phyloP scores from a whole-genome alignment of 2,329 filamentous ascomycete genomes.

The Ceratocystis destructans region DNA sequence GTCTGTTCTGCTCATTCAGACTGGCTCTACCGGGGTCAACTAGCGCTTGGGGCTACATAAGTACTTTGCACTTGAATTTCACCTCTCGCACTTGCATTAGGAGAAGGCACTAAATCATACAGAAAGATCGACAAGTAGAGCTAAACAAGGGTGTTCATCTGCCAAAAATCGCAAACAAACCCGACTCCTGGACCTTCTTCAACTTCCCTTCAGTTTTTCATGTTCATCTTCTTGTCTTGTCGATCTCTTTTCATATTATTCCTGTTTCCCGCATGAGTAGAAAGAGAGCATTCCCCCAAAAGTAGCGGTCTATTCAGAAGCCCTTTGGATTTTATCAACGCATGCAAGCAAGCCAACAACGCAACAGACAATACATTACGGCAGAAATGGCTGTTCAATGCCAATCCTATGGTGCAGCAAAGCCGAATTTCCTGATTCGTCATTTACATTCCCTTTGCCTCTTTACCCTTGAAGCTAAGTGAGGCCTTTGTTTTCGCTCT shows the following conservation, averaged over 20 bases:
- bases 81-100: no score
- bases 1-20: no score
- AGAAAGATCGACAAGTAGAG: no score
- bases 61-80: no score
- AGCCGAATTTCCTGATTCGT: not conserved
- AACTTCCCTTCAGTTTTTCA: no score
- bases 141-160: no score
- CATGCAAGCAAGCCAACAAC: not conserved
- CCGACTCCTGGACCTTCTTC: no score
- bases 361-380: not conserved
- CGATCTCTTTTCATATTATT: not conserved
- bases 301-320: not conserved
- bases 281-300: not conserved
- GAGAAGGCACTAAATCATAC: no score
- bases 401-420: not conserved
- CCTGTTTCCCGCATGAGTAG: not conserved
- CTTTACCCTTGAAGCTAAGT: not conserved
- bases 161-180: no score
- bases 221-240: not conserved
- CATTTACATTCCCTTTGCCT: not conserved
- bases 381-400: not conserved
- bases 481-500: no score
- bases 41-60: no score
- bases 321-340: not conserved
- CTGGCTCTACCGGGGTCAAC: no score